Evolutionary conservation across 352 stramenopile genomes (phyloP).

Genomic region (Globisporangium ultimum): DNA sequence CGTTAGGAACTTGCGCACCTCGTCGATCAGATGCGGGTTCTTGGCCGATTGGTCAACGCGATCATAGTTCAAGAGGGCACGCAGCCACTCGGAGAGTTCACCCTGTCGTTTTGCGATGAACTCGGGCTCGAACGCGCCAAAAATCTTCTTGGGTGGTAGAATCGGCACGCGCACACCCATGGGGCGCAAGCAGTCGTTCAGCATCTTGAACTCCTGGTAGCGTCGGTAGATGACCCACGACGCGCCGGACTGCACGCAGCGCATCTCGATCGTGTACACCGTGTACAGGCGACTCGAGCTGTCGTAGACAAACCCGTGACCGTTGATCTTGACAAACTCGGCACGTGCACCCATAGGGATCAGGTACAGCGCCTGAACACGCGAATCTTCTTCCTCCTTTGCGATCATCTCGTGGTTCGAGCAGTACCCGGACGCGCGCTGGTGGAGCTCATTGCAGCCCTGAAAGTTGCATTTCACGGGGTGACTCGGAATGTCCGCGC

Average conservation of each 20-base stretch:
- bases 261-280: slow-evolving; percentile 78
- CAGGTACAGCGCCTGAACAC: slow-evolving; percentile 74
- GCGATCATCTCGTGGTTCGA: slow-evolving; percentile 74
- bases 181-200: slow-evolving; percentile 61
- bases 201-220: slow-evolving; percentile 82
- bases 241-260: slow-evolving; percentile 64
- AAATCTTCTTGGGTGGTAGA: slow-evolving; percentile 79
- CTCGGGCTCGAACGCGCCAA: slow-evolving; percentile 79
- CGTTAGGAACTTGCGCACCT: slow-evolving; percentile 78
- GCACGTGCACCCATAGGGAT: slow-evolving; percentile 64
- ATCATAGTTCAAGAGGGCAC: slow-evolving; percentile 64
- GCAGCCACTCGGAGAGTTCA: slow-evolving; percentile 69
- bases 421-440: slow-evolving; percentile 68
- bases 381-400: slow-evolving; percentile 79
- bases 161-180: slow-evolving; percentile 71
- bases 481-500: neutral
- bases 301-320: slow-evolving; percentile 77
- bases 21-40: slow-evolving; percentile 73
- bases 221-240: slow-evolving; percentile 82
- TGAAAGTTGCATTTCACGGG: slow-evolving; percentile 46
- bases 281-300: slow-evolving; percentile 72
- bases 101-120: slow-evolving; percentile 75
- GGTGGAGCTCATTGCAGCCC: slow-evolving; percentile 59
- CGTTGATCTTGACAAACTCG: slow-evolving; percentile 75
- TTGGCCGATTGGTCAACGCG: slow-evolving; percentile 66